Evolutionary conservation across 176 grass and related monocot species (phyloP).

Genomic region (Poa annua): DNA sequence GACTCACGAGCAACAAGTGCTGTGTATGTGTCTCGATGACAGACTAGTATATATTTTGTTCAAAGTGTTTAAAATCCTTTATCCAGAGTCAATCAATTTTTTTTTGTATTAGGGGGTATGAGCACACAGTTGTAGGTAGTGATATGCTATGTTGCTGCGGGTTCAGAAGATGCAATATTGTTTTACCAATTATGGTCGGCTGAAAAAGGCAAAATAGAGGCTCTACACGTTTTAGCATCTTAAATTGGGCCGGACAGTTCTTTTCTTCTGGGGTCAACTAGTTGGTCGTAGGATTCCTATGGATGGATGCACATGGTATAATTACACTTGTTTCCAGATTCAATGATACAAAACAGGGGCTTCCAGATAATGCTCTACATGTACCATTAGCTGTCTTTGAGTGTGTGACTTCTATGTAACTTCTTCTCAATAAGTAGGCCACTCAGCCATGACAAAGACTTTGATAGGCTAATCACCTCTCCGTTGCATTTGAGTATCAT

Average conservation of each 20-base stretch:
- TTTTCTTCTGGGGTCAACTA: background rate
- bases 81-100: background rate
- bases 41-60: background rate
- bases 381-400: conserved; percentile 38
- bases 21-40: background rate
- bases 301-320: conserved; percentile 31
- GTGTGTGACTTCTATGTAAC: background rate
- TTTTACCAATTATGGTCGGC: background rate
- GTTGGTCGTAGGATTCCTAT: conserved; percentile 25
- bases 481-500: background rate
- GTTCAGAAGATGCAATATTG: background rate
- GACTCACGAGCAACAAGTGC: background rate
- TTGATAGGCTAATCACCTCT: conserved; percentile 25
- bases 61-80: background rate
- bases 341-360: conserved; percentile 9
- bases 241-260: background rate
- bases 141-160: background rate
- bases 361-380: background rate
- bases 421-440: conserved; percentile 13
- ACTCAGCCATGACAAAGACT: background rate
- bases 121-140: conserved; percentile 21
- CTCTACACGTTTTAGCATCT: background rate
- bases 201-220: conserved; percentile 3
- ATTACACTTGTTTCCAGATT: background rate
- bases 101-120: background rate